Base-by-base conservation (phyloP, 2,329 filamentous ascomycete genomes). In the Ophiosphaerella herpotricha region DNA sequence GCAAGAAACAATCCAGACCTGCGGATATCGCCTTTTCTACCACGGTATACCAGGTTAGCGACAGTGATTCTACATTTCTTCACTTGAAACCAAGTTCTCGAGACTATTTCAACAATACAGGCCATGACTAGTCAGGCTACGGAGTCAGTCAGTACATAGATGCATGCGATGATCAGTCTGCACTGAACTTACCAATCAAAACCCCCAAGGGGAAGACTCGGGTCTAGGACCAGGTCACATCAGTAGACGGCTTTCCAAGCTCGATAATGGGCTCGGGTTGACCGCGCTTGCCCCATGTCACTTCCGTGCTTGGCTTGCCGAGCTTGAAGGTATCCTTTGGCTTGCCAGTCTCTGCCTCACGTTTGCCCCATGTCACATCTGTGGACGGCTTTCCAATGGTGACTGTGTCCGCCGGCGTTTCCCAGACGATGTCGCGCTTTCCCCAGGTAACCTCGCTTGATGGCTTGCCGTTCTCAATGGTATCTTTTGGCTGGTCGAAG, bases 341-440 rank as follows among this genome's bases (percentile, higher is more conserved):
- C 24, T 23, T 39, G 4, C n/a, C 43, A 5, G 14, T 9, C 43
- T 44, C 42, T 13, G 35, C 29, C 11, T 50, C 42, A 23, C 44
- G 43, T 11, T 39, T 46, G 43, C 36, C 43, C 62, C 62, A 65
- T 1, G 52, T 62, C 9, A 65, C 48, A 8, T 42, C 54, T 12
- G 60, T 57, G 2, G 52, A 46, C 7, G 61, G 51, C 23, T 53
- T 42, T 11, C 52, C 56, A 5, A 65, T 46, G 11, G 49, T 43
- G 14, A 63, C 51, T 9, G 32, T 49, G 37, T 62, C 50, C n/a
- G 51, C 44, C 5, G 54, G 54, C 35, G 49, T 51, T 37, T 58
- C 55, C 64, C 64, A 67, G 0, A 40, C 60, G 5, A 61, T 39
- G 16, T 56, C 47, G 5, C 59, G 54, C 51, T 63, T 65, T 6